These are phyloP conservation scores for Lunularia cruciata DNA, from an alignment of 225 moss, liverwort and hornwort species.

Conservation along the genomic window DNA sequence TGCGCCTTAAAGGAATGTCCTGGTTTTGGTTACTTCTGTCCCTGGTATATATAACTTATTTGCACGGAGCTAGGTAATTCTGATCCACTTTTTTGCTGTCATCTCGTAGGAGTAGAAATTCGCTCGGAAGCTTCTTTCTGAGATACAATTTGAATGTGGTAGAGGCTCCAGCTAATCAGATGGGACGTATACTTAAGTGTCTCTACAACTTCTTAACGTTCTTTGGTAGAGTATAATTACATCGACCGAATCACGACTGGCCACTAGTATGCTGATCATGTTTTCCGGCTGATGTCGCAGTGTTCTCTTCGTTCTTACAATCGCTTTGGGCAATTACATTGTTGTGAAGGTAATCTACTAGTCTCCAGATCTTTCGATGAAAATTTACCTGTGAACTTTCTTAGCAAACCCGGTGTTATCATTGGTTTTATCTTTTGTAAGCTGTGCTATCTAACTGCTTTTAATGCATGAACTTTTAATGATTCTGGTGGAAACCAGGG, in stretches of 20 bases:
- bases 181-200: too few relatives aligned
- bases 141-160: neutral
- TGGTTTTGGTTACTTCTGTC: slow-evolving; percentile 71
- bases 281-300: slow-evolving; percentile 39
- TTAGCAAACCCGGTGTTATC: too few relatives aligned
- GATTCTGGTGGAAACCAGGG: slow-evolving; percentile 18
- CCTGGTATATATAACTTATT: slow-evolving; percentile 51
- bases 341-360: slow-evolving; percentile 58
- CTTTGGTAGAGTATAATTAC: neutral
- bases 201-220: too few relatives aligned
- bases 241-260: neutral
- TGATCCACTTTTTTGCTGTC: too few relatives aligned
- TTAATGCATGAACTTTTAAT: slow-evolving; percentile 13
- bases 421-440: too few relatives aligned
- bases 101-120: neutral
- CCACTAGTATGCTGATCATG: neutral
- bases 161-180: too few relatives aligned
- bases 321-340: slow-evolving; percentile 62
- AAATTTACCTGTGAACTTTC: neutral
- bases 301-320: slow-evolving; percentile 65
- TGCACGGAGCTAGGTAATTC: slow-evolving; percentile 81
- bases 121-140: too few relatives aligned
- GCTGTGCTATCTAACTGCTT: neutral
- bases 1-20: slow-evolving; percentile 61
- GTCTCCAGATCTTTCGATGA: neutral